phyloP scores from a whole-genome alignment of 805 yeast species.

The Debaryomyces prosopidis region DNA sequence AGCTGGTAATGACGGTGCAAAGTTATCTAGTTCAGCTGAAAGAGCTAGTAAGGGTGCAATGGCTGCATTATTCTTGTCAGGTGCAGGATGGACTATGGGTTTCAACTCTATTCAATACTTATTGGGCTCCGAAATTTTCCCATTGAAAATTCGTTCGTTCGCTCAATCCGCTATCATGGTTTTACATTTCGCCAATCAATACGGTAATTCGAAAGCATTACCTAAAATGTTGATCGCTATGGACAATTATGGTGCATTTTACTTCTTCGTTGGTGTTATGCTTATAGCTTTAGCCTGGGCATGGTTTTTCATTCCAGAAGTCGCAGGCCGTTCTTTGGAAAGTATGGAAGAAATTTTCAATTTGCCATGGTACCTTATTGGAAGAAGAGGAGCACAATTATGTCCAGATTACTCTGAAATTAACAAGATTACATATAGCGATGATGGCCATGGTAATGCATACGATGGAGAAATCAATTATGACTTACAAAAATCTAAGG shows the following conservation, averaged over 20 bases:
- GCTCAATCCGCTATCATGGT: conserved; percentile 55
- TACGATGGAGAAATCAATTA: conserved; percentile 9
- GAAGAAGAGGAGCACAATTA: conserved; percentile 52
- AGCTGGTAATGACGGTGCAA: conserved; percentile 31
- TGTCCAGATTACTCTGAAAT: conserved; percentile 53
- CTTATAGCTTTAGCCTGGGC: conserved; percentile 44
- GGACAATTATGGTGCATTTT: conserved; percentile 51
- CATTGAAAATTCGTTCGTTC: conserved; percentile 48
- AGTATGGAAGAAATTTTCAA: conserved; percentile 52
- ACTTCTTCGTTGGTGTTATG: conserved; percentile 48
- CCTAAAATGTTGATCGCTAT: conserved; percentile 51
- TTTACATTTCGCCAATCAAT: conserved; percentile 57
- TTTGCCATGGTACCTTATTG: conserved; percentile 59
- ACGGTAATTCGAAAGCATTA: conserved; percentile 55
- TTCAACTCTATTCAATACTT: conserved; percentile 58
- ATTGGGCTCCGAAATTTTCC: conserved; percentile 56
- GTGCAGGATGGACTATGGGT: conserved; percentile 61
- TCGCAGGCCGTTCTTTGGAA: conserved; percentile 52
- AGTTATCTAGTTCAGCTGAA: conserved; percentile 28
- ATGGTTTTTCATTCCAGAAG: conserved; percentile 53
- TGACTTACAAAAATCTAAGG: conserved; percentile 7
- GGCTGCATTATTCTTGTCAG: conserved; percentile 50
- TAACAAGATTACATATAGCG: conserved; percentile 25
- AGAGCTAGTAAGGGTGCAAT: conserved; percentile 49
- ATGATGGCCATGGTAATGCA: conserved; percentile 14